Conservation (phyloP, 2,329 filamentous ascomycete genomes). For the Aspergillus piperis region DNA sequence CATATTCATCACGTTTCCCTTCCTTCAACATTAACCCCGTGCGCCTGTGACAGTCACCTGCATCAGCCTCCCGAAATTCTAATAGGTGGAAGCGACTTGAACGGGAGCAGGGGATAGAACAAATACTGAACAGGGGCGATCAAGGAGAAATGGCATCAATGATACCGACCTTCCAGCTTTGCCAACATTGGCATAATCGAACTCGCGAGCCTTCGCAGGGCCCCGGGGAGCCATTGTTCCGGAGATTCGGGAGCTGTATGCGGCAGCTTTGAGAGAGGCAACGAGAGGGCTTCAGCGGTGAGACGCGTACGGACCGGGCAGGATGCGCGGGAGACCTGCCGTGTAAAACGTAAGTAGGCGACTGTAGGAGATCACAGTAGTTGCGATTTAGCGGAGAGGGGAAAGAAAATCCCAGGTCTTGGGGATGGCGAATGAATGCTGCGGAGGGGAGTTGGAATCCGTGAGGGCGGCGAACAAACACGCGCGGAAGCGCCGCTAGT, state of each 20-base stretch:
- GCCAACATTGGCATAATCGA: slow-evolving; percentile 52
- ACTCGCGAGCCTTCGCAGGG: slow-evolving; percentile 46
- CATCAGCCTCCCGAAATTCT: slow-evolving; percentile 15
- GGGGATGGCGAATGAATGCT: slow-evolving; percentile 10
- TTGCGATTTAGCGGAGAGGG: background rate
- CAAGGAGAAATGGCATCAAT: background rate
- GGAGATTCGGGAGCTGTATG: slow-evolving; percentile 18
- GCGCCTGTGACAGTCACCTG: slow-evolving; percentile 61
- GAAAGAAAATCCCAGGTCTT: background rate
- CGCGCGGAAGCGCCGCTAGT: slow-evolving; percentile 34
- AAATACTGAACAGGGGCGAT: slow-evolving; percentile 4
- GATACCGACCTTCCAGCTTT: slow-evolving; percentile 47
- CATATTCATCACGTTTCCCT: slow-evolving; percentile 83
- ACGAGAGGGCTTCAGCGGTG: background rate
- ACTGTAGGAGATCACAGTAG: background rate
- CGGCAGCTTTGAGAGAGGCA: background rate
- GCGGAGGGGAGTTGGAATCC: slow-evolving; percentile 27
- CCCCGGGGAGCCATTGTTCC: slow-evolving; percentile 42
- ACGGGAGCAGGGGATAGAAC: background rate
- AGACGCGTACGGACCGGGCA: background rate
- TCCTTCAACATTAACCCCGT: slow-evolving; percentile 83
- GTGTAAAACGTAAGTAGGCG: background rate
- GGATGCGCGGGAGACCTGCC: background rate
- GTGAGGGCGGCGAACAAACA: slow-evolving; percentile 25
- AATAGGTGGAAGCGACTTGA: background rate